A percentile compares a stretch with the other conserved stretches of the same genome.
Conservation (phyloP, 495 filamentous ascomycete species). For the Chaetomium tenue region DNA sequence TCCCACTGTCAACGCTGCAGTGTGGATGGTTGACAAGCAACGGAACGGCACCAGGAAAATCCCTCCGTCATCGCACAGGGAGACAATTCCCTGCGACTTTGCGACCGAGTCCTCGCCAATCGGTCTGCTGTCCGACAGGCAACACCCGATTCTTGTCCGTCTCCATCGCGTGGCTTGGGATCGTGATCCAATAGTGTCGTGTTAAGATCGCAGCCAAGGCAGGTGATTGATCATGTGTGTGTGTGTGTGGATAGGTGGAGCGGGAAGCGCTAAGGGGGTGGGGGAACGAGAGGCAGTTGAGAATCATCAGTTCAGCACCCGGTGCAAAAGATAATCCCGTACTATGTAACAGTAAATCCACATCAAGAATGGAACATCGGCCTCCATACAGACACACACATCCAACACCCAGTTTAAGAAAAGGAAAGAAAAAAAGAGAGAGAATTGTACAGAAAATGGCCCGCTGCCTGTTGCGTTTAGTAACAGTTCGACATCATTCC, state of each 20-base stretch:
- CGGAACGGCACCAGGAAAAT: background rate
- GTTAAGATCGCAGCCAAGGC: constrained; percentile 1
- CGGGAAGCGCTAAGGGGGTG: background rate
- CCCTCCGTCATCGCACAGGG: background rate
- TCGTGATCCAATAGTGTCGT: background rate
- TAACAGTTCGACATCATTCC: background rate
- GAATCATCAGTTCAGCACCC: background rate
- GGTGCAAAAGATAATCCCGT: background rate
- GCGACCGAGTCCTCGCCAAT: background rate
- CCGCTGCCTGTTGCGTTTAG: background rate
- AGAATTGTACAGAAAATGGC: background rate
- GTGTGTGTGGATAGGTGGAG: background rate
- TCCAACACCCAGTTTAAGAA: background rate
- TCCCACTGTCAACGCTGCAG: background rate
- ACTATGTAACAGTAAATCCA: constrained; percentile 11
- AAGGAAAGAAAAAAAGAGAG: background rate
- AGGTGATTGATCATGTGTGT: constrained; percentile 12
- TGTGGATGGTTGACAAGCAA: background rate
- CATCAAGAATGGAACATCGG: constrained; percentile 2
- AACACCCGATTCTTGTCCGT: background rate
- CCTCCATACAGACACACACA: constrained; percentile 4
- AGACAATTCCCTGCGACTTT: background rate
- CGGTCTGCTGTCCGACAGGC: background rate
- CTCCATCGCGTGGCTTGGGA: constrained; percentile 1
- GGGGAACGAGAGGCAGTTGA: background rate